Evolutionary conservation across 73 alveolate species (phyloP), one percentile per base, ranked within the genome.

Genomic region (Halteria grandinella): DNA sequence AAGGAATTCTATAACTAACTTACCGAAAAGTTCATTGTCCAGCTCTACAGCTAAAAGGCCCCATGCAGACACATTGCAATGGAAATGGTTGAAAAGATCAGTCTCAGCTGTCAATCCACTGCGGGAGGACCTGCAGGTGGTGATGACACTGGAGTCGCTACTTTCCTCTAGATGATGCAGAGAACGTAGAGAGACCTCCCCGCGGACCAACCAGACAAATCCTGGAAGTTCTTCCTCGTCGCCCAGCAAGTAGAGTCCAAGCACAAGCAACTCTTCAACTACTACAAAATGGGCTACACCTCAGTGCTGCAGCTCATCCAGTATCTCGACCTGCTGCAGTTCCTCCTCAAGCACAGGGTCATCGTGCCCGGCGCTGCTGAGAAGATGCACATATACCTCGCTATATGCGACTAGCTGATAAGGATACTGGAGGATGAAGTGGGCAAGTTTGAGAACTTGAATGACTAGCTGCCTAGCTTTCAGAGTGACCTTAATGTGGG

Each of bases 321-420:
- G 4, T 66, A 66, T n/a, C 17, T 66, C 17, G 80, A 66, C 25
- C 3, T 66, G 10, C 66, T 66, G 32, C 39, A 66, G 32, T 66
- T 66, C 33, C 29, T 41, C 18, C 32, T 66, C 7, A 66, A 47
- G 53, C 80, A 66, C 47, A 25, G 47, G 28, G 52, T 66, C 4
- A 51, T 66, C 6, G 66, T 32, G 6, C 80, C 80, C 32, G n/a
- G n/a, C n/a, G n/a, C n/a, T n/a, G 1, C 32, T 33, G n/a, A 44
- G 2, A 66, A 47, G 32, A 43, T 27, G 15, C 80, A 66, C 23
- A 45, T 47, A n/a, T 66, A 66, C 23, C 33, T 66, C 7, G 80
- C 80, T 66, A 66, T 66, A 12, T 66, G 80, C 52, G 80, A 66
- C 3, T 44, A 66, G 36, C 66, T 66, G 4, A 5, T 66, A 21